Evolutionary conservation across 163 green algal species (phyloP), one percentile per base, ranked within the genome.

Genomic region (Trebouxiophyceae sp.): DNA sequence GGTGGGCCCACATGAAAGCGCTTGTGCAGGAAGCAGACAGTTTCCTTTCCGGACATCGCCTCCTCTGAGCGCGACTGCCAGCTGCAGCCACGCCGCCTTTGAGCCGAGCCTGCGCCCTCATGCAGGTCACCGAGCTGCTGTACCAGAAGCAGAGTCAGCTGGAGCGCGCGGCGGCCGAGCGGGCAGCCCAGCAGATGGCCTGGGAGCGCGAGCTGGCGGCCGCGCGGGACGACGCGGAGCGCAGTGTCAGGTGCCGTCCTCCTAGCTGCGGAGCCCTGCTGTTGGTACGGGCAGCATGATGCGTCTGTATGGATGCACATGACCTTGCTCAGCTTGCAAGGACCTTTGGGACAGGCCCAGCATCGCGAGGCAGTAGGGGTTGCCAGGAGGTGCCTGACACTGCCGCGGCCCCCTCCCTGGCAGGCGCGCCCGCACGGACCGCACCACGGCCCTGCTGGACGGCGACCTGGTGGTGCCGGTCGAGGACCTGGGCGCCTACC

Each of bases 91-190:
- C n/a, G n/a, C n/a, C n/a, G n/a, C n/a, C n/a, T n/a, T n/a, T n/a
- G n/a, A n/a, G n/a, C n/a, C n/a, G n/a, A n/a, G n/a, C n/a, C n/a
- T n/a, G n/a, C n/a, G n/a, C n/a, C n/a, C n/a, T n/a, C n/a, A n/a
- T n/a, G 45, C 62, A 77, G 71, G 71, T 85, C 27, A 82, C 76
- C 23, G 84, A 91, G 45, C 65, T 89, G 68, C 70, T 93, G 67
- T 89, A 83, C 47, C 63, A 74, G 12, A 89, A 89, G 76, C 82
- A 91, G 62, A 65, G 76, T 54, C 80, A 93, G 78, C 73, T 92
- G 67, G 86, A 95, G 70, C 66, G 68, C 24, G 30, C 90, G 57
- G 65, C 74, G 2, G 79, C 73, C 0, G 82, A 89, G 54, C 76
- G 76, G 47, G 81, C 79, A 27, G 84, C 79, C 1, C 68, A 81